These are phyloP conservation scores for Triangularia verruculosa DNA, from an alignment of 2,329 filamentous ascomycete genomes.

Conservation along the genomic window DNA sequence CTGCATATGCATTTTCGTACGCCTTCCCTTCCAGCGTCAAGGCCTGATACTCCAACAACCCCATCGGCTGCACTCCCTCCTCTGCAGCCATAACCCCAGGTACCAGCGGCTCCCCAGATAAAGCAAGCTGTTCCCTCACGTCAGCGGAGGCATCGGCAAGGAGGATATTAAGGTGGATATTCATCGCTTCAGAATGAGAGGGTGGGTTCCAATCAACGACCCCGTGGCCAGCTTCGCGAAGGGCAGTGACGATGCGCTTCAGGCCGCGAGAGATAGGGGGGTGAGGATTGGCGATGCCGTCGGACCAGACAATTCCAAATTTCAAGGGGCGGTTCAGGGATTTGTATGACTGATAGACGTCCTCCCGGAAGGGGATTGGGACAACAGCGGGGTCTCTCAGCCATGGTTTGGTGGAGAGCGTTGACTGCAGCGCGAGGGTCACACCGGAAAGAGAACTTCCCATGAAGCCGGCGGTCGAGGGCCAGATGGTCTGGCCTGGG, in stretches of 20 bases:
- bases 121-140: too few relatives aligned
- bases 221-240: too few relatives aligned
- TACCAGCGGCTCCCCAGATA: too few relatives aligned
- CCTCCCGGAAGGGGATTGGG: constrained; percentile 61
- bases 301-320: constrained; percentile 33
- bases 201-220: too few relatives aligned
- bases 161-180: too few relatives aligned
- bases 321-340: not conserved
- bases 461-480: constrained; percentile 52
- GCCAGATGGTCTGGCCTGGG: constrained; percentile 10
- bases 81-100: too few relatives aligned
- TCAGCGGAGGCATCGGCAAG: too few relatives aligned
- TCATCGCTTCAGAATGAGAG: too few relatives aligned
- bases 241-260: constrained; percentile 38
- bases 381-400: constrained; percentile 61
- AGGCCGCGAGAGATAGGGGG: constrained; percentile 58
- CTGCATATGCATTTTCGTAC: constrained; percentile 57
- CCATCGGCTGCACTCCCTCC: constrained; percentile 20
- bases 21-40: constrained; percentile 53
- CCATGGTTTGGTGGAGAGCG: constrained; percentile 63
- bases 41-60: constrained; percentile 36
- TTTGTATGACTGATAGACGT: too few relatives aligned
- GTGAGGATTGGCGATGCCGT: constrained; percentile 49
- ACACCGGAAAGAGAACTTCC: constrained; percentile 53
- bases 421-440: constrained; percentile 48